Base-by-base conservation (phyloP, 192 early-diverging fungal species). In the Kappamyces sp. region DNA sequence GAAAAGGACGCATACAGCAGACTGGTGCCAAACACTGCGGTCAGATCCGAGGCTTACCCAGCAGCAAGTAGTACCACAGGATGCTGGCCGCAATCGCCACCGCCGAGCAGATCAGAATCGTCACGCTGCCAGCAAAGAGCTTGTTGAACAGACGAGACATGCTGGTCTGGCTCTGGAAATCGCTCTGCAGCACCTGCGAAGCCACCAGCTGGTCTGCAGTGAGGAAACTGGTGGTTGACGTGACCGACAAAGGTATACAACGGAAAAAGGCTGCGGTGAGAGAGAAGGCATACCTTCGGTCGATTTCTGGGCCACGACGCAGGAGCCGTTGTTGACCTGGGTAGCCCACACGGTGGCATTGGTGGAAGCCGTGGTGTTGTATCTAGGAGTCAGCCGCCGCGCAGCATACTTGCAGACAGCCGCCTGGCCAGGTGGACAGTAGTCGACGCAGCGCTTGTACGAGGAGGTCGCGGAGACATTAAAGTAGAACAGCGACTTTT, bases 171-270 rank as follows among this genome's bases (percentile, higher is more conserved):
- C 23, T 23, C 23, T 53, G 38, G 23, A 53, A 53, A 32, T 40
- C 41, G n/a, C 41, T 40, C 38, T 53, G 38, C 3, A 53, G 38
- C 12, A 53, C 41, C 23, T 53, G 51, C n/a, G 51, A 53, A 53
- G 51, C 8, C 9, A n/a, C 23, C 23, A 23, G 10, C n/a, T 53
- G 38, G 8, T 36, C 10, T 12, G 51, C 38, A 32, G 38, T 53
- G 6, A 53, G 38, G 4, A 40, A 40, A 15, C 41, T 53, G 8
- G 41, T 53, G n/a, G 41, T 40, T 31, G 38, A 40, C 51, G 41
- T 53, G 9, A 40, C 51, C 38, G 38, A 36, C 23, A 53, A 40
- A 1, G 51, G 51, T n/a, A 40, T 53, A 9, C 38, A 53, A 31
- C 51, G 5, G 31, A 13, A 31, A 10, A 40, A 31, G 41, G 38